Percentiles rank a stretch among this genome's conserved stretches.
Evolutionary conservation across 78 protist genomes (phyloP).

Genomic region (Tieghemostelium lacteum): DNA sequence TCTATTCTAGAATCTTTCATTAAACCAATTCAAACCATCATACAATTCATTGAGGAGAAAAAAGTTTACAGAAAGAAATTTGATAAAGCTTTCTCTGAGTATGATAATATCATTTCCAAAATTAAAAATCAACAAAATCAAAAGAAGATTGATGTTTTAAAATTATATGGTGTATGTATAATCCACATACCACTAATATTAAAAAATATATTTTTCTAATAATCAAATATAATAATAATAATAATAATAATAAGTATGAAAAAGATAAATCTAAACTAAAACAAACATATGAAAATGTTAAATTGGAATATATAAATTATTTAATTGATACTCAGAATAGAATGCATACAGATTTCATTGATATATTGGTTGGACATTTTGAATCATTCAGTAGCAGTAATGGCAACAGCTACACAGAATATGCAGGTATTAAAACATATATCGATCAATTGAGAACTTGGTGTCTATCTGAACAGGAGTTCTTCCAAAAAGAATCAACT

Average conservation of each 20-base stretch:
- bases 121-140: constrained; percentile 42
- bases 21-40: constrained; percentile 46
- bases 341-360: constrained; percentile 75
- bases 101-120: constrained; percentile 41
- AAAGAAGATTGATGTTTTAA: constrained; percentile 68
- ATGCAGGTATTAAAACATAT: constrained; percentile 72
- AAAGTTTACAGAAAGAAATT: constrained; percentile 61
- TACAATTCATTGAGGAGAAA: constrained; percentile 42
- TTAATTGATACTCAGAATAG: constrained; percentile 51
- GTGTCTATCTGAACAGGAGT: constrained; percentile 76
- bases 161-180: constrained; percentile 54
- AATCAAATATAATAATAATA: neutral
- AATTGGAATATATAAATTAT: constrained; percentile 42
- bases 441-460: constrained; percentile 68
- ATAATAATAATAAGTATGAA: constrained; percentile 29
- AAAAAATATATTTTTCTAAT: neutral
- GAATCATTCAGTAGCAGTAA: constrained; percentile 20
- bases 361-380: constrained; percentile 34
- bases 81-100: constrained; percentile 53
- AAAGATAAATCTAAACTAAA: constrained; percentile 68
- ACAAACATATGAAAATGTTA: constrained; percentile 31
- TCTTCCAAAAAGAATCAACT: constrained; percentile 35
- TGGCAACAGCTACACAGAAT: constrained; percentile 62
- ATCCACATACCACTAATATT: neutral
- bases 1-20: constrained; percentile 32